A percentile compares a stretch with the other conserved stretches of the same genome.
phyloP scores from a whole-genome alignment of 225 moss, liverwort and hornwort species.

The Pseudisothecium myosuroides region DNA sequence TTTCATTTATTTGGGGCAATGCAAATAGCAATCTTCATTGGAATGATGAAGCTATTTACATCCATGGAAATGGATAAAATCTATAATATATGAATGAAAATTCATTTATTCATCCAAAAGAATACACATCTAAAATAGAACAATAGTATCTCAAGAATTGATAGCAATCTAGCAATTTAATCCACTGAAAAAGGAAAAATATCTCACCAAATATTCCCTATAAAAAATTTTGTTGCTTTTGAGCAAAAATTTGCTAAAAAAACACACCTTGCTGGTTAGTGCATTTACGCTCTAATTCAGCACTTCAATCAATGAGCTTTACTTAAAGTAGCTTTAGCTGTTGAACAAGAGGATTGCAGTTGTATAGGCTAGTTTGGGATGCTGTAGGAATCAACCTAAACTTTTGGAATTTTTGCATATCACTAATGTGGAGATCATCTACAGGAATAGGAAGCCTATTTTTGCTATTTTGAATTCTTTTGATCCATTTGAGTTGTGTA shows the following conservation, averaged over 20 bases:
- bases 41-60: background rate
- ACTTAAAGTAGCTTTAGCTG: background rate
- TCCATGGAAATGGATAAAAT: background rate
- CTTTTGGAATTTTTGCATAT: background rate
- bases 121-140: no score
- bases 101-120: no score
- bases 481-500: background rate
- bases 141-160: rapidly evolving
- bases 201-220: background rate
- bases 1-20: background rate
- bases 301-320: background rate
- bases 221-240: background rate
- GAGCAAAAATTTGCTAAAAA: no score
- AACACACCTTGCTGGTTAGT: no score
- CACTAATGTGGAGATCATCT: rapidly evolving
- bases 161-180: background rate
- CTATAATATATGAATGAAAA: no score
- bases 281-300: background rate
- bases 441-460: background rate
- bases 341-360: background rate
- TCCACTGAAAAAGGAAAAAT: no score
- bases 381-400: no score
- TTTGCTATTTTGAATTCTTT: background rate
- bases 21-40: rapidly evolving
- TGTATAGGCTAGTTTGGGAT: background rate